Evolutionary conservation across 306 rosid species (phyloP), one percentile per base, ranked within the genome.

Genomic region (Pyrus pyrifolia): DNA sequence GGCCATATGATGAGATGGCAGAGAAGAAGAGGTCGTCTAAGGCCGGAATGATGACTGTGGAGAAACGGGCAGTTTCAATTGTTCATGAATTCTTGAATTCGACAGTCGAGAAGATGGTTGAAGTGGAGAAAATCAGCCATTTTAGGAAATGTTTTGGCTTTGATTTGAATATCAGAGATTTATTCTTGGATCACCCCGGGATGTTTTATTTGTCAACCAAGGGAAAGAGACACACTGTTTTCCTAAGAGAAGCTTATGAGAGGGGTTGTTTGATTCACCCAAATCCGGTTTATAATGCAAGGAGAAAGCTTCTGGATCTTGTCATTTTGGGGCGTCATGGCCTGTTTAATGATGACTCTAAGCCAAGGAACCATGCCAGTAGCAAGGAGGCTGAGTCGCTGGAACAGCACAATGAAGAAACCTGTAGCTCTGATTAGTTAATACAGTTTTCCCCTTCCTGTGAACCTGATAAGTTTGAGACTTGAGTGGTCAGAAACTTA

Each of bases 101-200:
- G 86, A 92, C 97, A 2, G 97, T 90, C 79, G 99, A 95, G 88
- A 92, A 87, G 86, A 90, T 85, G 92, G 88, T 95, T 81, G 99
- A 95, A 80, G 97, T 95, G 73, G 97, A 92, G 84, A 95, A 89
- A 75, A 86, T 86, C 51, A 86, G 85, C 70, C 87, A 80, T 71
- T 86, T 83, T 70, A 77, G 89, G 84, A 83, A 86, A 78, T 78
- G 77, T 83, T 83, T 83, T 74, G 96, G 91, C 29, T 81, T 92
- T 73, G 89, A 86, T 59, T 86, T 90, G 29, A 90, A 88, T 80
- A 33, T 88, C 72, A 88, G 93, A 81, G 93, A 90, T 80, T 66
- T 87, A 53, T 93, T 91, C 80, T 27, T 80, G 57, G 86, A 86
- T 86, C 72, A 85, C 87, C 64, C 89, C 66, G 89, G 89, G 61